A percentile compares a stretch with the other conserved stretches of the same genome.
Evolutionary conservation across 352 stramenopile species (phyloP).

Genomic region (Phytopythium helicoides): DNA sequence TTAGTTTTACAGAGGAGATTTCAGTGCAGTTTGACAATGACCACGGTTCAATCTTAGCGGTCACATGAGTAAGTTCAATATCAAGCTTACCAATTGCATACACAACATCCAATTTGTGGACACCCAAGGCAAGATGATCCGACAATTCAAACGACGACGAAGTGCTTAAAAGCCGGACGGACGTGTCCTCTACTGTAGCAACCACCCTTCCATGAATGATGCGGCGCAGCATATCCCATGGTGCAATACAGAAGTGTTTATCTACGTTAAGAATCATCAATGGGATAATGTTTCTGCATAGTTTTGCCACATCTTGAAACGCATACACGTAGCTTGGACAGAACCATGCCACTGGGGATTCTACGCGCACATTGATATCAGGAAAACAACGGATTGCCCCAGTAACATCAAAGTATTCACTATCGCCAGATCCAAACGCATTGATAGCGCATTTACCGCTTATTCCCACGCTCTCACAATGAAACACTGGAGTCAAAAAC

Average conservation of each 20-base stretch:
- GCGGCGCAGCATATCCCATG: constrained; percentile 58
- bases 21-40: constrained; percentile 60
- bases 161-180: constrained; percentile 41
- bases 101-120: constrained; percentile 29
- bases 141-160: constrained; percentile 45
- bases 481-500: constrained; percentile 46
- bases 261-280: constrained; percentile 52
- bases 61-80: constrained; percentile 42
- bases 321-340: constrained; percentile 52
- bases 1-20: constrained; percentile 47
- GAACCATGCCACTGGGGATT: constrained; percentile 42
- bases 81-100: constrained; percentile 33
- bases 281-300: constrained; percentile 30
- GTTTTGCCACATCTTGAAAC: constrained; percentile 40
- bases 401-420: constrained; percentile 21
- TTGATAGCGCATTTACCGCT: constrained; percentile 31
- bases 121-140: constrained; percentile 50
- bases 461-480: constrained; percentile 29
- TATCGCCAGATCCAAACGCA: background rate
- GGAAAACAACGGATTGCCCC: constrained; percentile 33
- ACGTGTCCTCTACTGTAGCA: constrained; percentile 32
- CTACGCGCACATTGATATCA: constrained; percentile 35
- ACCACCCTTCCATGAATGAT: constrained; percentile 55
- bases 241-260: constrained; percentile 19
- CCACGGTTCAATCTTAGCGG: constrained; percentile 66